Conservation (phyloP, 495 filamentous ascomycete species). For the Neurospora sp. region DNA sequence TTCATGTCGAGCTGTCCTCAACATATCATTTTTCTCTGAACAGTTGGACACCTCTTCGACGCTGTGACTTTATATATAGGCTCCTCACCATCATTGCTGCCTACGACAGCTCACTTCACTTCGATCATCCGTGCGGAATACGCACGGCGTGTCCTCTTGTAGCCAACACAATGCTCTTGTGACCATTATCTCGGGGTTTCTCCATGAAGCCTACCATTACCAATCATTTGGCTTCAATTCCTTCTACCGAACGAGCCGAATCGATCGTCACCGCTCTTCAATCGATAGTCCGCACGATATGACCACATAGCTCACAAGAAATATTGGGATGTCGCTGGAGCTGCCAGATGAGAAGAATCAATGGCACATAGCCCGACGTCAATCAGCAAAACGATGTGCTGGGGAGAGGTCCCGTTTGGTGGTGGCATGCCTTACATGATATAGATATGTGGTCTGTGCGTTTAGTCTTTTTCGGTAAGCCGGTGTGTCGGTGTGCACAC, state of each 20-base stretch:
- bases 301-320: background rate
- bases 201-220: background rate
- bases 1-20: background rate
- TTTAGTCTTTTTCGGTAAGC: background rate
- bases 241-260: background rate
- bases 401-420: background rate
- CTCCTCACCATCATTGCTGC: background rate
- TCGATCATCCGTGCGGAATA: background rate
- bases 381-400: background rate
- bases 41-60: background rate
- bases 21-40: background rate
- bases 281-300: background rate
- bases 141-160: background rate
- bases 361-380: background rate
- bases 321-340: background rate
- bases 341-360: background rate
- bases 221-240: background rate
- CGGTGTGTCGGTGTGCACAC: background rate
- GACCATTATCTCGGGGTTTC: background rate
- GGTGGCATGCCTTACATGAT: background rate
- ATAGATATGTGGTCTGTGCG: background rate
- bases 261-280: background rate
- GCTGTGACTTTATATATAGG: background rate
- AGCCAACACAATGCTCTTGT: background rate
- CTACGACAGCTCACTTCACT: background rate